These are phyloP conservation scores for Escovopsis weberi DNA, from an alignment of 2,329 filamentous ascomycete genomes.

Conservation along the genomic window DNA sequence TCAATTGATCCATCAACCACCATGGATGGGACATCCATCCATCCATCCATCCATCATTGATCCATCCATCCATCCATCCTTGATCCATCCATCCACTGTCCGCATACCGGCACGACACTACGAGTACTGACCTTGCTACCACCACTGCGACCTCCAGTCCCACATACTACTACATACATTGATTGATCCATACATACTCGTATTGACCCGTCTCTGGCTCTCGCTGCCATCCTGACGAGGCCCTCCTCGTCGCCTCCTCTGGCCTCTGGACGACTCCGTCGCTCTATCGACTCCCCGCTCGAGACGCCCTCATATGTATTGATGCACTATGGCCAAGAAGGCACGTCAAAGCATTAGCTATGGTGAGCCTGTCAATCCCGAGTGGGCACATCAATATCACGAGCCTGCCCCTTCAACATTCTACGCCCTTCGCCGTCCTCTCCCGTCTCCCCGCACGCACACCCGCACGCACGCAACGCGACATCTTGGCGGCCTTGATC, in stretches of 20 bases:
- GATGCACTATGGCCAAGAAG: constrained; percentile 46
- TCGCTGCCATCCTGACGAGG: too few species aligned
- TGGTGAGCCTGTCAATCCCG: constrained; percentile 29
- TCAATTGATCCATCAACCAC: too few species aligned
- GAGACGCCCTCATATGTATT: background rate
- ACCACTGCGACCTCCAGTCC: background rate
- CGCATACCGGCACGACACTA: too few species aligned
- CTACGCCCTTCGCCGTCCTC: constrained; percentile 1
- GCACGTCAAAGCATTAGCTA: constrained; percentile 57
- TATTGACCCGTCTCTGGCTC: too few species aligned
- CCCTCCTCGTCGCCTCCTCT: too few species aligned
- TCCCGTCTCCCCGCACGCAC: background rate
- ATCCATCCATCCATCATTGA: background rate
- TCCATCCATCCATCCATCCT: too few species aligned
- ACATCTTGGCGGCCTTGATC: background rate
- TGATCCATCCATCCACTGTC: background rate
- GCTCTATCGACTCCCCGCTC: too few species aligned
- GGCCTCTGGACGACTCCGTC: too few species aligned
- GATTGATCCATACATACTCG: too few species aligned
- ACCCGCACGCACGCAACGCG: constrained; percentile 6
- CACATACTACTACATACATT: too few species aligned
- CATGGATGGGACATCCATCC: background rate
- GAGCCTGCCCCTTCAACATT: too few species aligned
- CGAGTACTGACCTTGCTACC: too few species aligned
- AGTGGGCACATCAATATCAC: constrained; percentile 1